Base-by-base conservation (phyloP, 495 filamentous ascomycete genomes). In the Sporormia fimetaria region DNA sequence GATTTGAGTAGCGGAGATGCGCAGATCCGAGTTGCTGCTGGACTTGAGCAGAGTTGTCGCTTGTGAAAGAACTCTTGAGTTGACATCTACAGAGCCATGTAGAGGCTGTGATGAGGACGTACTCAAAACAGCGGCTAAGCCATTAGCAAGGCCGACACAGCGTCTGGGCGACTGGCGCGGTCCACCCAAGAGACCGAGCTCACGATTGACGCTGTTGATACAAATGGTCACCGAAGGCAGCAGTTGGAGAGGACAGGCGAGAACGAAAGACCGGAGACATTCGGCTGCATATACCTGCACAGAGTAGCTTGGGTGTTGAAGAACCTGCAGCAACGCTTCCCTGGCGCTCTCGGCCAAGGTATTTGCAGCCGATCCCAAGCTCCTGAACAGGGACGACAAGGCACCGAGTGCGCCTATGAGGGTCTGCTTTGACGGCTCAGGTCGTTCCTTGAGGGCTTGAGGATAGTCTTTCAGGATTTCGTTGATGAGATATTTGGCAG, bases 231-330 rank as follows among this genome's bases (percentile, higher is more conserved):
- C 75, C 49, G 87, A 93, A 3, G 84, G 83, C 14, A 96, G 63
- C 17, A 99, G 73, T 54, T 96, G 87, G 54, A 90, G 78, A 5
- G 90, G 90, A 51, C 84, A 94, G 3, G 85, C 85, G 37, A 94
- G 65, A 4, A 93, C 80, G 54, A 96, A 94, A 6, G 69, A 75
- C 34, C 87, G 85, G 37, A 96, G 62, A 51, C 85, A 92, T 50
- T 79, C 73, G 21, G 90, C 81, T 1, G 83, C 79, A 51, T 88
- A 78, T 1, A 96, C 74, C 57, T 96, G 90, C 5, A 99, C 87
- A 6, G 86, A 87, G 56, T 95, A 96, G 63, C 83, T 96, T 2
- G 87, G 85, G 56, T 99, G 92, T 51, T 93, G 81, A 3, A 96
- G 66, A 8, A 94, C 85, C 54, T 95, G 87, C 24, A 96, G 66